These are phyloP conservation scores for Epichloe gansuensis DNA, from an alignment of 2,329 filamentous ascomycete species.

Conservation along the genomic window DNA sequence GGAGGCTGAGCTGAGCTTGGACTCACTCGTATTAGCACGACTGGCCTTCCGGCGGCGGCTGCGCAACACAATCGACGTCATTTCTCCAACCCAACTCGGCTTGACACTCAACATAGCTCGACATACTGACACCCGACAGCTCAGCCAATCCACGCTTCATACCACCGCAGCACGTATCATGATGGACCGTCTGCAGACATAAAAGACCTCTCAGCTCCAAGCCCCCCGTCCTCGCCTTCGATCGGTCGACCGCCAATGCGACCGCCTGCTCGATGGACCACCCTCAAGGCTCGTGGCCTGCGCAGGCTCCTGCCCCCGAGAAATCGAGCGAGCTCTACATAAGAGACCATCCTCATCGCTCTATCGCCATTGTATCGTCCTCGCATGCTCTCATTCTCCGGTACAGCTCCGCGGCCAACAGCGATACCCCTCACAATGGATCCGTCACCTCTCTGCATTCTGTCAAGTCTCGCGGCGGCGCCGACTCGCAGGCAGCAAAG, in stretches of 20 bases:
- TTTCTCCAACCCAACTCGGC: background rate
- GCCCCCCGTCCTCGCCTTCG: constrained; percentile 2
- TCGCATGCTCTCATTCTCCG: constrained; percentile 76
- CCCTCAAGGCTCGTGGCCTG: constrained; percentile 29
- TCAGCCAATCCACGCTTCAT: background rate
- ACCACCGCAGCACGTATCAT: constrained; percentile 6
- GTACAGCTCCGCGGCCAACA: constrained; percentile 51
- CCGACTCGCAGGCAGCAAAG: constrained; percentile 36
- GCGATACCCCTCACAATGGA: constrained; percentile 43
- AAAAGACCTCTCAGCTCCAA: constrained; percentile 1
- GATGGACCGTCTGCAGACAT: constrained; percentile 12
- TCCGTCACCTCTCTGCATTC: constrained; percentile 41
- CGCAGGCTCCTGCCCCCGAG: constrained; percentile 36
- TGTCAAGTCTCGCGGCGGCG: constrained; percentile 28
- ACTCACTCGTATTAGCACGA: no score
- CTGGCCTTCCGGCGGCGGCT: background rate
- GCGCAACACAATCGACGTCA: constrained; percentile 2
- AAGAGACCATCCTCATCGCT: constrained; percentile 74
- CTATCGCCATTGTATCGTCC: constrained; percentile 72
- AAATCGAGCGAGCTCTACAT: constrained; percentile 68
- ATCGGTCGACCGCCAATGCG: constrained; percentile 7
- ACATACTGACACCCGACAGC: no score
- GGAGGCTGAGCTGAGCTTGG: background rate
- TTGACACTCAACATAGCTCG: background rate
- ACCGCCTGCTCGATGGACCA: constrained; percentile 31